These are phyloP conservation scores for Rosellinia necatrix DNA, from an alignment of 2,329 filamentous ascomycete genomes.

Conservation along the genomic window DNA sequence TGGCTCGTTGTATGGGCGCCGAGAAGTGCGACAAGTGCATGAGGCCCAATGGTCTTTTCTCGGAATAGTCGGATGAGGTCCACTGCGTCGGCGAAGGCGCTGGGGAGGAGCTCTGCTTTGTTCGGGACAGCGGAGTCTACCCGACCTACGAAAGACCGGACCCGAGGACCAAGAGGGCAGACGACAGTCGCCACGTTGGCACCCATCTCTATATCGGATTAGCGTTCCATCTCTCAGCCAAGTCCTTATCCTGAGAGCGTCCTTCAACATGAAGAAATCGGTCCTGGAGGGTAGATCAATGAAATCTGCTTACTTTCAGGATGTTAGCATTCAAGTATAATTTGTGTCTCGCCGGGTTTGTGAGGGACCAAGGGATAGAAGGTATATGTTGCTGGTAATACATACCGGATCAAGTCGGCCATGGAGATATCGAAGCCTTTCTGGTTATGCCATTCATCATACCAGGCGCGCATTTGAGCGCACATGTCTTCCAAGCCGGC, in stretches of 20 bases:
- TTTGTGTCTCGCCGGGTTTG: not conserved
- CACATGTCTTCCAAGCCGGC: conserved; percentile 53
- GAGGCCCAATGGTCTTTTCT: conserved; percentile 57
- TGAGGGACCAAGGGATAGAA: not conserved
- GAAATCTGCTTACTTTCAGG: conserved; percentile 7
- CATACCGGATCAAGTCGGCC: conserved; percentile 55
- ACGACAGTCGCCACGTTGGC: conserved; percentile 55
- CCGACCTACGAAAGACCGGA: conserved; percentile 57
- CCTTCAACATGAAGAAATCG: not conserved
- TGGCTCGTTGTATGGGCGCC: conserved; percentile 59
- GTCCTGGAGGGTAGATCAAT: no score
- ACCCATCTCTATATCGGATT: conserved; percentile 48
- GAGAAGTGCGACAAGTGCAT: conserved; percentile 57
- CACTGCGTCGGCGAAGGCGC: conserved; percentile 49
- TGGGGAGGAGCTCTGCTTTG: conserved; percentile 50
- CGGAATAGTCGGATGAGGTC: conserved; percentile 54
- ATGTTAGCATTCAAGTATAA: not conserved
- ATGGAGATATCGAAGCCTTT: conserved; percentile 49
- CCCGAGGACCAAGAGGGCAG: conserved; percentile 51
- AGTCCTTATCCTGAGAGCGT: not conserved
- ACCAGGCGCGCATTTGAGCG: conserved; percentile 45
- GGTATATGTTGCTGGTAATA: not conserved
- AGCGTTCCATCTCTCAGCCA: not conserved
- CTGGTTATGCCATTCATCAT: conserved; percentile 35
- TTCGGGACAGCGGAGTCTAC: conserved; percentile 48